Evolutionary conservation across 164 flowering plant species (phyloP).

Genomic region (Litsea cubeba): DNA sequence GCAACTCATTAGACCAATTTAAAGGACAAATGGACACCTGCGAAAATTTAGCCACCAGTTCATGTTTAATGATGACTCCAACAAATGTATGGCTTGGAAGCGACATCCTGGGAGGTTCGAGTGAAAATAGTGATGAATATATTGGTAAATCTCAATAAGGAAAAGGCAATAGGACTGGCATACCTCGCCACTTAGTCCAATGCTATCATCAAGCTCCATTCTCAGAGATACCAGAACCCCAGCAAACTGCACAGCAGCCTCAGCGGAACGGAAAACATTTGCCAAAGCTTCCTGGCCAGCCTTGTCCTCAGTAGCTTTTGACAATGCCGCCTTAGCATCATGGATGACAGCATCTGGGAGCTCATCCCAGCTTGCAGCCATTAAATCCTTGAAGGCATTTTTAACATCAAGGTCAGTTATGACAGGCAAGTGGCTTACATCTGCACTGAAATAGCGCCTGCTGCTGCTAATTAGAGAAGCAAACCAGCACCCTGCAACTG

Average conservation of each 20-base stretch:
- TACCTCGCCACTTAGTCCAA: constrained; percentile 94
- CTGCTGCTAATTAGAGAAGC: constrained; percentile 42
- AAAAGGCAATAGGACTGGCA: background rate
- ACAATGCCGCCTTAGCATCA: constrained; percentile 55
- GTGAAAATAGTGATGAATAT: background rate
- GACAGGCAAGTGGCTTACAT: constrained; percentile 47
- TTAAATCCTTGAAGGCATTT: constrained; percentile 71
- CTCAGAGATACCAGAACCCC: constrained; percentile 60
- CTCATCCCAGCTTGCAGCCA: constrained; percentile 82
- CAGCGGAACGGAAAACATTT: constrained; percentile 82
- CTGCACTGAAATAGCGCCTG: constrained; percentile 58
- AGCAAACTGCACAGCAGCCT: constrained; percentile 74
- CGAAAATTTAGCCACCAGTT: background rate
- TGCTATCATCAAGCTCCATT: constrained; percentile 81
- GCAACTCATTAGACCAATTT: background rate
- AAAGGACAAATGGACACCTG: background rate
- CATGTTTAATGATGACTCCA: background rate
- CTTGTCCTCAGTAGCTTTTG: constrained; percentile 68
- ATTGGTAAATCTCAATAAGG: background rate
- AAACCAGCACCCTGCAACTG: constrained; percentile 28
- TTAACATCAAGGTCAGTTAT: constrained; percentile 64
- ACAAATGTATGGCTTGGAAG: background rate
- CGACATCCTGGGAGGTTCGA: background rate
- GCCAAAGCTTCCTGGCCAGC: constrained; percentile 60
- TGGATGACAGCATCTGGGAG: constrained; percentile 51